phyloP scores from a whole-genome alignment of 768 basidiomycete genomes.

The Coprinopsis cinerea region DNA sequence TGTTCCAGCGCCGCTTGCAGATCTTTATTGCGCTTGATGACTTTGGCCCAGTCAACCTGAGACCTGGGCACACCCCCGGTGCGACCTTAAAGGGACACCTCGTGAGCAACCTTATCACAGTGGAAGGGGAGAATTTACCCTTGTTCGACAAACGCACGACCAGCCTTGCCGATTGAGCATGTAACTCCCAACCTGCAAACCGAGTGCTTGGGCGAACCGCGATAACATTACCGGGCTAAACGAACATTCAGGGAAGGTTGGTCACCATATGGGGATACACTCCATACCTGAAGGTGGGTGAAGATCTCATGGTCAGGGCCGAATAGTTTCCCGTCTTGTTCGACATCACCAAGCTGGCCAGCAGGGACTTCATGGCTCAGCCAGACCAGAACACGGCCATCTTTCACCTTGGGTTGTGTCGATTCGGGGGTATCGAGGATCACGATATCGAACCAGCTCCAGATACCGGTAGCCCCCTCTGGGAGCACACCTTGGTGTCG shows the following conservation, averaged over 20 bases:
- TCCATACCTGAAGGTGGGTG: slow-evolving; percentile 15
- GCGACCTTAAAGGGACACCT: slow-evolving; percentile 7
- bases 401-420: slow-evolving; percentile 19
- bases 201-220: slow-evolving; percentile 27
- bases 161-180: slow-evolving; percentile 22
- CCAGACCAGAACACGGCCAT: slow-evolving; percentile 24
- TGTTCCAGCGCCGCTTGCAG: slow-evolving; percentile 16
- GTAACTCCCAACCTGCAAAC: slow-evolving; percentile 25
- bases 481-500: slow-evolving; percentile 18
- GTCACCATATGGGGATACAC: no score
- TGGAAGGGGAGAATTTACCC: slow-evolving; percentile 8
- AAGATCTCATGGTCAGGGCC: slow-evolving; percentile 17
- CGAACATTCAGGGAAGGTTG: not conserved
- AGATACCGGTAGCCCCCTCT: slow-evolving; percentile 15
- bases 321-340: slow-evolving; percentile 17
- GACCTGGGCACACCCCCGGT: slow-evolving; percentile 9
- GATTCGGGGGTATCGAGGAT: slow-evolving; percentile 21
- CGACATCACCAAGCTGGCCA: slow-evolving; percentile 9
- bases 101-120: not conserved
- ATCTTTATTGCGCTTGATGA: slow-evolving; percentile 10
- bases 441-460: slow-evolving; percentile 30
- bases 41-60: slow-evolving; percentile 12
- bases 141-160: slow-evolving; percentile 23
- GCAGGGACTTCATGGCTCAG: slow-evolving; percentile 21
- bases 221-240: slow-evolving; percentile 25